Conservation (phyloP, 2,329 filamentous ascomycete genomes). For the Calonectria ilicicola region DNA sequence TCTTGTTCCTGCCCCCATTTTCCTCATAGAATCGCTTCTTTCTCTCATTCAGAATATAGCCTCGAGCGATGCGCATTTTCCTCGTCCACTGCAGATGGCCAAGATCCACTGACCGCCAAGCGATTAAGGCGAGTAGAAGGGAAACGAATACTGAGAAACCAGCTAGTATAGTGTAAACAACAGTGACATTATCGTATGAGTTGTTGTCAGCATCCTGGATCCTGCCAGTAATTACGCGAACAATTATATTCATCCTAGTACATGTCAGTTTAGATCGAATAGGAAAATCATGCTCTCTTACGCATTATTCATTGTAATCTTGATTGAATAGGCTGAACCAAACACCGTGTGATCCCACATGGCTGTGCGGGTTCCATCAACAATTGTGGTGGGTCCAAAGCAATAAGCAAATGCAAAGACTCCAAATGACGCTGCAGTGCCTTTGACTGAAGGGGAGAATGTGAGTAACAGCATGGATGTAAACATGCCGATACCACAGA, state of each 20-base stretch:
- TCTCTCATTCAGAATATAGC: slow-evolving; percentile 55
- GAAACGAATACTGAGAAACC: not conserved
- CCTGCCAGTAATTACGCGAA: not conserved
- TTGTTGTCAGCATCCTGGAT: not conserved
- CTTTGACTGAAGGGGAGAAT: slow-evolving; percentile 59
- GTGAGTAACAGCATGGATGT: slow-evolving; percentile 65
- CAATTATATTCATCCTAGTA: not conserved
- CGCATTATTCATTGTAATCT: slow-evolving; percentile 69
- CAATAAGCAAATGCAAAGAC: slow-evolving; percentile 67
- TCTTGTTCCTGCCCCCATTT: slow-evolving; percentile 50
- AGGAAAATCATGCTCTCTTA: not conserved
- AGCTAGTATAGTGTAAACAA: not conserved
- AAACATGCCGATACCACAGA: slow-evolving; percentile 56
- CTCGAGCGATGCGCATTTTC: slow-evolving; percentile 60
- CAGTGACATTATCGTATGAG: not conserved
- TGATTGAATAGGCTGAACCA: slow-evolving; percentile 68
- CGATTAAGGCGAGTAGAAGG: not conserved
- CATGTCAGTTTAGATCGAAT: not conserved
- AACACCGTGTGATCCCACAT: slow-evolving; percentile 70
- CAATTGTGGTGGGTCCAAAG: slow-evolving; percentile 67
- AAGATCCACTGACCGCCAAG: slow-evolving; percentile 49
- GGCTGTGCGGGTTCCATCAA: slow-evolving; percentile 69
- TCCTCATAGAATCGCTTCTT: slow-evolving; percentile 54
- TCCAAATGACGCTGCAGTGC: slow-evolving; percentile 69
- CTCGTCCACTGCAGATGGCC: slow-evolving; percentile 67